phyloP scores from a whole-genome alignment of 208 protist genomes.

The Acanthamoeba lugdunensis region DNA sequence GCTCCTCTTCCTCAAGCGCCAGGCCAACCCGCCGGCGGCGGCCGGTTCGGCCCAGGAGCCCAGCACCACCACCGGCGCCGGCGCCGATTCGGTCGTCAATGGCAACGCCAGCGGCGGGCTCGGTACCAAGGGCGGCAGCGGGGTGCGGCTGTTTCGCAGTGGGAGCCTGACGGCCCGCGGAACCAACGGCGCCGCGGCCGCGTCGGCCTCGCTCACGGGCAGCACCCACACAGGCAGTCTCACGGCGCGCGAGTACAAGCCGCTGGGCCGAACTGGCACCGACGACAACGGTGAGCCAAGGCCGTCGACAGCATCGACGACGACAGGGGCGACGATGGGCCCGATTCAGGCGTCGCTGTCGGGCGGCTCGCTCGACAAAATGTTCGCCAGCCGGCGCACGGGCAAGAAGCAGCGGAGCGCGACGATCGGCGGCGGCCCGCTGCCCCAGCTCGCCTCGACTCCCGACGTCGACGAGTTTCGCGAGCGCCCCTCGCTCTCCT shows the following conservation, averaged over 20 bases:
- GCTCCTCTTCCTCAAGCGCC: conserved; percentile 31
- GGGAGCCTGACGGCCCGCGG: neutral
- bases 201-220: neutral
- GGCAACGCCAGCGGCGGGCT: neutral
- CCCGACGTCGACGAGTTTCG: neutral
- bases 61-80: neutral
- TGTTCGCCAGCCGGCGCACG: neutral
- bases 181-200: neutral
- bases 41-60: neutral
- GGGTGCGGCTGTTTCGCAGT: neutral
- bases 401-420: neutral
- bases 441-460: neutral
- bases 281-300: neutral
- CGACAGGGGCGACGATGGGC: neutral
- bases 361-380: neutral
- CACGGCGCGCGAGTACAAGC: neutral
- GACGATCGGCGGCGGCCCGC: neutral
- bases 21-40: neutral
- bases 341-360: neutral
- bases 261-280: neutral
- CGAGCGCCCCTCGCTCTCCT: neutral
- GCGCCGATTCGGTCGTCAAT: neutral
- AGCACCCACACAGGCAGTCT: neutral
- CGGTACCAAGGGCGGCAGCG: neutral
- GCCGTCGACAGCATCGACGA: neutral